Conservation (phyloP, 2,329 filamentous ascomycete species). For the Saccharata proteae region DNA sequence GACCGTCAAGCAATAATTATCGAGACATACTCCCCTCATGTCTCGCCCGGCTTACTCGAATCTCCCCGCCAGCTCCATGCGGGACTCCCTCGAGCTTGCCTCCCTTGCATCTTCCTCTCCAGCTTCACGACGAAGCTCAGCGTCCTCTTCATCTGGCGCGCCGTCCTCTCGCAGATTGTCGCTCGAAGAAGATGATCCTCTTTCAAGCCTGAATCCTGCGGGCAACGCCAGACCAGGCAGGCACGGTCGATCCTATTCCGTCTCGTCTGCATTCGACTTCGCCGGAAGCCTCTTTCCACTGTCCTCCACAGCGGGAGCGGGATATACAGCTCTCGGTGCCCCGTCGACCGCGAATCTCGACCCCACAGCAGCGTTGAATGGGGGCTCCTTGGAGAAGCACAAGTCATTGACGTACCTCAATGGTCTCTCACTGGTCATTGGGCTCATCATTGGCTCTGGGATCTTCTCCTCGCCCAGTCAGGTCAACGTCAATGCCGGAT, state of each 20-base stretch:
- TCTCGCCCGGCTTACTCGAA: constrained; percentile 22
- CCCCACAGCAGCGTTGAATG: constrained; percentile 47
- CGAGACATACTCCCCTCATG: constrained; percentile 22
- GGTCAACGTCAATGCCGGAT: constrained; percentile 84
- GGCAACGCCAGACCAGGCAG: constrained; percentile 34
- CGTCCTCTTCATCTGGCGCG: constrained; percentile 71
- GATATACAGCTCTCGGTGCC: constrained; percentile 75
- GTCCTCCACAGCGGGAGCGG: constrained; percentile 61
- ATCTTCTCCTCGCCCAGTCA: constrained; percentile 93
- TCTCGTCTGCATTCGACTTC: constrained; percentile 92
- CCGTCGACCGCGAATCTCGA: constrained; percentile 48
- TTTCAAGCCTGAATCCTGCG: constrained; percentile 44
- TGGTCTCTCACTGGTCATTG: constrained; percentile 79
- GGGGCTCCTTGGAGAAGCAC: constrained; percentile 79
- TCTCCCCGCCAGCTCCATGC: constrained; percentile 33
- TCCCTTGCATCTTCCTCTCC: constrained; percentile 80
- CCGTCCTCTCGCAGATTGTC: constrained; percentile 89
- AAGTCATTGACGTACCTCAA: constrained; percentile 95
- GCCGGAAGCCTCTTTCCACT: constrained; percentile 86
- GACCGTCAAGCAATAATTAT: constrained; percentile 13
- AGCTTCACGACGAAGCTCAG: constrained; percentile 52
- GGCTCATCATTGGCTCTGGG: constrained; percentile 87
- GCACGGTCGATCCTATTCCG: constrained; percentile 65
- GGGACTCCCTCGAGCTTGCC: constrained; percentile 93
- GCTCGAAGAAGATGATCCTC: constrained; percentile 73